A percentile compares a stretch with the other conserved stretches of the same genome.
Evolutionary conservation across 2,329 filamentous ascomycete species (phyloP).

Genomic region (Immersiporthe knoxdaviesiana): DNA sequence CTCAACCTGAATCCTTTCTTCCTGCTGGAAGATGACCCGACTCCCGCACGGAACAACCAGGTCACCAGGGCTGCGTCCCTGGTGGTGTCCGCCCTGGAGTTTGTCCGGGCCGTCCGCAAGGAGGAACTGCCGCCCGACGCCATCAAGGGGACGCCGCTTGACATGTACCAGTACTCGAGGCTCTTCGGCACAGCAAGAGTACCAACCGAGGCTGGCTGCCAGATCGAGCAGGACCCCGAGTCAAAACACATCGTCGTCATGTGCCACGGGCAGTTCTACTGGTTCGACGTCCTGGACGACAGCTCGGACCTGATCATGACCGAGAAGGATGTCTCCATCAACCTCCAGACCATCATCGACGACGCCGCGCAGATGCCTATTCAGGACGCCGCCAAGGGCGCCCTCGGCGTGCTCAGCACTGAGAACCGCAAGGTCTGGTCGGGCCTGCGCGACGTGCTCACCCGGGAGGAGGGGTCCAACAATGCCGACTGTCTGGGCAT

Average conservation of each 20-base stretch:
- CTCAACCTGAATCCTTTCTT: constrained; percentile 98
- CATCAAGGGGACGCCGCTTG: constrained; percentile 79
- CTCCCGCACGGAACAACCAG: constrained; percentile 93
- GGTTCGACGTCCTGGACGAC: constrained; percentile 96
- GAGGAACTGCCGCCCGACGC: constrained; percentile 92
- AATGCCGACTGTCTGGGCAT: constrained; percentile 96
- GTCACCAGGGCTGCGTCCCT: constrained; percentile 92
- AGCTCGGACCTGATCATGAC: constrained; percentile 97
- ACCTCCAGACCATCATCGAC: constrained; percentile 88
- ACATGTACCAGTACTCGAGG: constrained; percentile 98
- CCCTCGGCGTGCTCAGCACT: constrained; percentile 89
- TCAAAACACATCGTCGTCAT: constrained; percentile 92
- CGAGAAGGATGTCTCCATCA: constrained; percentile 88
- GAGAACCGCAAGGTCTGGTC: constrained; percentile 98
- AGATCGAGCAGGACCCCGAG: constrained; percentile 92
- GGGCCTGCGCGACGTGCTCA: constrained; percentile 83
- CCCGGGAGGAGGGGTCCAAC: constrained; percentile 83
- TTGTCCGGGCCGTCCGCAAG: constrained; percentile 88
- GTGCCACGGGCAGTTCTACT: constrained; percentile 95
- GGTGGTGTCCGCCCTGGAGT: constrained; percentile 85
- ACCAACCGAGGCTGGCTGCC: constrained; percentile 90
- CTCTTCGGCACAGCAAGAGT: constrained; percentile 94
- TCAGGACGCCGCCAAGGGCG: constrained; percentile 92
- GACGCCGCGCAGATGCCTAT: constrained; percentile 89
- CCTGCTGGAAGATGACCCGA: constrained; percentile 94